A percentile compares a stretch with the other conserved stretches of the same genome.
These are phyloP conservation scores for Boletus rufocinnamomeus DNA, from an alignment of 768 basidiomycete genomes.

Conservation along the genomic window DNA sequence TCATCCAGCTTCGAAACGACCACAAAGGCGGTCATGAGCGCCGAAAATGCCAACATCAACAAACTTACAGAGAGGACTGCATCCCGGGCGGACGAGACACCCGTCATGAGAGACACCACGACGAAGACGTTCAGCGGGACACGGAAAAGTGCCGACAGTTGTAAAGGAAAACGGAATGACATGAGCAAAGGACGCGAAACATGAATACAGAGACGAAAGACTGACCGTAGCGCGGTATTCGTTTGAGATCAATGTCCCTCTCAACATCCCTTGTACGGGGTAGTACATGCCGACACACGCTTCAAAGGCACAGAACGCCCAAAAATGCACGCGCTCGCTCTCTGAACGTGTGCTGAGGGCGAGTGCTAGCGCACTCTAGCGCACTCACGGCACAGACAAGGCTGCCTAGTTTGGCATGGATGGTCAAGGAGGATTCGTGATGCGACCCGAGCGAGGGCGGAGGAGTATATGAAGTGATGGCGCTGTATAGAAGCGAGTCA, in stretches of 20 bases:
- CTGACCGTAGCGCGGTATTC: constrained; percentile 75
- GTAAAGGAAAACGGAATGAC: not conserved
- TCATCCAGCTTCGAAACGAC: constrained; percentile 42
- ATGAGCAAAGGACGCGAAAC: not conserved
- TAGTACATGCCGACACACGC: constrained; percentile 81
- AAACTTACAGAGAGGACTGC: constrained; percentile 61
- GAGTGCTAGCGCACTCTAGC: constrained; percentile 57
- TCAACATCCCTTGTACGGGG: constrained; percentile 74
- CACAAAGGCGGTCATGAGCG: constrained; percentile 55
- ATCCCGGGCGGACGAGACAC: constrained; percentile 63
- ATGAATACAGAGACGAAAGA: not conserved
- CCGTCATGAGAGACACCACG: constrained; percentile 65
- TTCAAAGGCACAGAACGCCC: constrained; percentile 75
- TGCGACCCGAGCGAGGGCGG: constrained; percentile 24
- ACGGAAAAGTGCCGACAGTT: constrained; percentile 72
- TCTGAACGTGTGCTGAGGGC: constrained; percentile 47
- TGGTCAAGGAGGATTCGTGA: constrained; percentile 44
- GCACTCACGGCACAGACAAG: constrained; percentile 62
- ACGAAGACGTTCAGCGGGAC: constrained; percentile 78
- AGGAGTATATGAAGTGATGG: constrained; percentile 41
- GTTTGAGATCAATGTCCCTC: constrained; percentile 64
- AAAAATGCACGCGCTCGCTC: constrained; percentile 57
- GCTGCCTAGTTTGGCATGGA: constrained; percentile 70
- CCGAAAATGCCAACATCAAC: constrained; percentile 56
- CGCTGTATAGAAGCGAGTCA: constrained; percentile 69